A percentile compares a stretch with the other conserved stretches of the same genome.
phyloP scores from a whole-genome alignment of 768 basidiomycete genomes.

The Saitozyma sp. region DNA sequence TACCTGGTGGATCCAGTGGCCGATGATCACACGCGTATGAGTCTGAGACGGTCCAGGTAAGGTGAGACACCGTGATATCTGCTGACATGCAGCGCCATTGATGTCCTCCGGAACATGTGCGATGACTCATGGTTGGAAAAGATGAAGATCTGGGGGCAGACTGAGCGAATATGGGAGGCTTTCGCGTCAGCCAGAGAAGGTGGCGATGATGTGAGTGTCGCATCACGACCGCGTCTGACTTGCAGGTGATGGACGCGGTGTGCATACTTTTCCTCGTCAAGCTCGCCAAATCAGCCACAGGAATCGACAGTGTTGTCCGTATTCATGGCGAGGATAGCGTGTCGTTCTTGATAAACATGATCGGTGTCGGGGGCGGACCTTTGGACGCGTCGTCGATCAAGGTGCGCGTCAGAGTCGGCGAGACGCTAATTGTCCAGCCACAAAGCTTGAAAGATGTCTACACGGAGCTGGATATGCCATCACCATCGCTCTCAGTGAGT shows the following conservation, averaged over 20 bases:
- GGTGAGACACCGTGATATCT: constrained; percentile 12
- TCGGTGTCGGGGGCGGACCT: constrained; percentile 11
- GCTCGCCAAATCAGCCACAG: constrained; percentile 19
- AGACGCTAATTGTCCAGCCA: neutral
- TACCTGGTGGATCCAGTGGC: constrained; percentile 40
- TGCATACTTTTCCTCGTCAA: constrained; percentile 34
- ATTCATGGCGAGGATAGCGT: constrained; percentile 14
- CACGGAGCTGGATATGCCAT: constrained; percentile 1
- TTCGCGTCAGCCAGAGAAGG: constrained; percentile 22
- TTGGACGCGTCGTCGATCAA: constrained; percentile 11
- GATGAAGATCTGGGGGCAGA: constrained; percentile 44
- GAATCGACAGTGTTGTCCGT: constrained; percentile 18
- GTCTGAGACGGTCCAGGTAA: constrained; percentile 34
- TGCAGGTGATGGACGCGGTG: constrained; percentile 30
- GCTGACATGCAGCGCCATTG: constrained; percentile 23
- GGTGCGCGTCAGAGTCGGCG: neutral
- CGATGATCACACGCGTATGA: constrained; percentile 19
- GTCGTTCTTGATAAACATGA: constrained; percentile 13
- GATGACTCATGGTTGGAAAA: constrained; percentile 38
- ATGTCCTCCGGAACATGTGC: constrained; percentile 36
- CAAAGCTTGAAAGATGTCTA: constrained; percentile 1
- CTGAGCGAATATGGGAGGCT: constrained; percentile 39
- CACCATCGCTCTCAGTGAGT: neutral
- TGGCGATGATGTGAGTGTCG: constrained; percentile 33
- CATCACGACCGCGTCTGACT: neutral